These are phyloP conservation scores for Royoungia palumana DNA, from an alignment of 768 basidiomycete species.

Conservation along the genomic window DNA sequence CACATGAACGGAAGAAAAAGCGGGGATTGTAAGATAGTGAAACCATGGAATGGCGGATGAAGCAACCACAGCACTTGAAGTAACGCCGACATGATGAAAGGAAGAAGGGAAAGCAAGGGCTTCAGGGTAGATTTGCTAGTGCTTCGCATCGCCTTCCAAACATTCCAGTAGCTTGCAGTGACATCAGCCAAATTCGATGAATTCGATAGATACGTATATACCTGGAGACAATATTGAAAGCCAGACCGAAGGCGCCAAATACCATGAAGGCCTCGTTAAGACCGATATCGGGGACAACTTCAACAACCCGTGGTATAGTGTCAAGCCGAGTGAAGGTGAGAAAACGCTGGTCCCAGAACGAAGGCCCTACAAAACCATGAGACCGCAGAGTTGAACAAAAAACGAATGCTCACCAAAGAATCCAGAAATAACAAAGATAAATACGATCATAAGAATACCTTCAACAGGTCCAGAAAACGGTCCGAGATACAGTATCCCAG, in stretches of 20 bases:
- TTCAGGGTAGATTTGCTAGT: slow-evolving; percentile 39
- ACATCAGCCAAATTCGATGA: slow-evolving; percentile 3
- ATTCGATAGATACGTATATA: slow-evolving; percentile 19
- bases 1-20: slow-evolving; percentile 85
- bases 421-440: slow-evolving; percentile 76
- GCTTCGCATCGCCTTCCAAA: slow-evolving; percentile 54
- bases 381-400: background rate
- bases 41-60: slow-evolving; percentile 56
- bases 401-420: slow-evolving; percentile 51
- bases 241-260: slow-evolving; percentile 65
- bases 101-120: slow-evolving; percentile 75
- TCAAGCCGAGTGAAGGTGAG: slow-evolving; percentile 58
- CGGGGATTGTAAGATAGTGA: slow-evolving; percentile 70
- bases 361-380: slow-evolving; percentile 50
- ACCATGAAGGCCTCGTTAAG: slow-evolving; percentile 89
- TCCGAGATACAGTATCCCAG: slow-evolving; percentile 87
- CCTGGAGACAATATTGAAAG: slow-evolving; percentile 79
- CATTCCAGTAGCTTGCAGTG: slow-evolving; percentile 70
- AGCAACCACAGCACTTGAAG: slow-evolving; percentile 82
- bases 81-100: slow-evolving; percentile 68
- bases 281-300: slow-evolving; percentile 58
- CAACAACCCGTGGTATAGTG: slow-evolving; percentile 43
- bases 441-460: slow-evolving; percentile 84
- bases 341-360: slow-evolving; percentile 76
- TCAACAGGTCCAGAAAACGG: slow-evolving; percentile 95